phyloP scores from a whole-genome alignment of 2,329 filamentous ascomycete species.

The Bipolaris cookei region DNA sequence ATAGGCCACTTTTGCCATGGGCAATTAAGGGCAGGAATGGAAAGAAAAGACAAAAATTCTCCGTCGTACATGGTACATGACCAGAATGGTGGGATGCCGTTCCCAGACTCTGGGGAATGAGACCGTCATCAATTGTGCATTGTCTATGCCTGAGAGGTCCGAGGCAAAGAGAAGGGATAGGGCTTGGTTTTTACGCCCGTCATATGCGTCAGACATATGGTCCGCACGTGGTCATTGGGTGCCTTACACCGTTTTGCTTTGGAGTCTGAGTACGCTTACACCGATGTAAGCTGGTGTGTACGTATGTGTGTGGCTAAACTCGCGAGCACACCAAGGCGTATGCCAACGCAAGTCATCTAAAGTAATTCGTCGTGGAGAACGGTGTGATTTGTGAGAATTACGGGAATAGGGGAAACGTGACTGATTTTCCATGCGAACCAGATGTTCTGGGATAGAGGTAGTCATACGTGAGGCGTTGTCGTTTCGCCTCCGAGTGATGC shows the following conservation, averaged over 20 bases:
- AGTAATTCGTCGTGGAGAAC: background rate
- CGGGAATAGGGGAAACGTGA: conserved; percentile 20
- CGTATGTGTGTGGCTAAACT: conserved; percentile 1
- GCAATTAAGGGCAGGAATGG: background rate
- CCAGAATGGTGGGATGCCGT: background rate
- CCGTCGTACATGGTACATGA: background rate
- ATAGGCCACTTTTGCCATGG: background rate
- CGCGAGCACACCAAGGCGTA: background rate
- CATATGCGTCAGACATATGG: background rate
- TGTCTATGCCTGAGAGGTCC: background rate
- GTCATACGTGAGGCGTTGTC: conserved; percentile 2
- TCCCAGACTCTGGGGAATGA: background rate
- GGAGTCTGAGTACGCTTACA: conserved; percentile 2
- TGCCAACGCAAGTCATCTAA: conserved; percentile 9
- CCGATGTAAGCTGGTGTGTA: conserved; percentile 9
- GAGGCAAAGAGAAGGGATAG: background rate
- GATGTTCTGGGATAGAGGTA: conserved; percentile 7
- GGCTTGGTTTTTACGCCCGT: background rate
- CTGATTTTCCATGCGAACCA: conserved; percentile 28
- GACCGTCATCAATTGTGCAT: background rate
- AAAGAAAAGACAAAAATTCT: background rate
- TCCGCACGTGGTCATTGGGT: background rate
- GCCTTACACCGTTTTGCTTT: conserved; percentile 1
- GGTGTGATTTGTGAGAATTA: background rate
- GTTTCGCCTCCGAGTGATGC: conserved; percentile 19